Conservation (phyloP, 805 yeast genomes). For the Starmerella apis region DNA sequence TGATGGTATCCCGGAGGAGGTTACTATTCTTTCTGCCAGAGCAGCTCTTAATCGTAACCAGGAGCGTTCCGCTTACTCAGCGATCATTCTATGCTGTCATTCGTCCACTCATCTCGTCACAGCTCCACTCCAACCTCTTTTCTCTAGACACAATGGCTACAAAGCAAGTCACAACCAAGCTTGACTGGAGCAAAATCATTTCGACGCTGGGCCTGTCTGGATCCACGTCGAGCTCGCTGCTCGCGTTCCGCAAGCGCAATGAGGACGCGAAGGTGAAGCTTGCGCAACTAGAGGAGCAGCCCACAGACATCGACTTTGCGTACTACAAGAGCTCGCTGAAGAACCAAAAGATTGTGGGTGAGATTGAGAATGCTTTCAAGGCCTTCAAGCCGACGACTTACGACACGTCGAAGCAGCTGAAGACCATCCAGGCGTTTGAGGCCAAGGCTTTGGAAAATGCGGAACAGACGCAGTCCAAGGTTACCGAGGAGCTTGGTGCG, state of each 20-base stretch:
- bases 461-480: constrained; percentile 80
- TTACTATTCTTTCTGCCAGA: too few species aligned
- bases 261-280: constrained; percentile 90
- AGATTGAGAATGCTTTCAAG: constrained; percentile 66
- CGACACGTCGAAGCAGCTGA: constrained; percentile 80
- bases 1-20: neutral
- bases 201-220: constrained; percentile 87
- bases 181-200: constrained; percentile 91
- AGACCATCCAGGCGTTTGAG: constrained; percentile 88
- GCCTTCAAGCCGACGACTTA: constrained; percentile 73
- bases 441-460: constrained; percentile 93
- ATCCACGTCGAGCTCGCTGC: constrained; percentile 73
- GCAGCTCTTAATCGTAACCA: too few species aligned
- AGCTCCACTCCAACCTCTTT: constrained; percentile 6
- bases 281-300: constrained; percentile 57
- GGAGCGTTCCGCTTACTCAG: neutral
- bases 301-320: constrained; percentile 68
- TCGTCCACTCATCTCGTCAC: constrained; percentile 5
- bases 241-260: constrained; percentile 94
- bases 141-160: constrained; percentile 17
- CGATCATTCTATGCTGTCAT: neutral
- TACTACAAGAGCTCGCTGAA: constrained; percentile 71
- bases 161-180: constrained; percentile 52
- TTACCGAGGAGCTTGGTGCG: constrained; percentile 72
- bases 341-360: constrained; percentile 68